Evolutionary conservation across 75 land plant genomes (phyloP).

Genomic region (Cryptomeria japonica): DNA sequence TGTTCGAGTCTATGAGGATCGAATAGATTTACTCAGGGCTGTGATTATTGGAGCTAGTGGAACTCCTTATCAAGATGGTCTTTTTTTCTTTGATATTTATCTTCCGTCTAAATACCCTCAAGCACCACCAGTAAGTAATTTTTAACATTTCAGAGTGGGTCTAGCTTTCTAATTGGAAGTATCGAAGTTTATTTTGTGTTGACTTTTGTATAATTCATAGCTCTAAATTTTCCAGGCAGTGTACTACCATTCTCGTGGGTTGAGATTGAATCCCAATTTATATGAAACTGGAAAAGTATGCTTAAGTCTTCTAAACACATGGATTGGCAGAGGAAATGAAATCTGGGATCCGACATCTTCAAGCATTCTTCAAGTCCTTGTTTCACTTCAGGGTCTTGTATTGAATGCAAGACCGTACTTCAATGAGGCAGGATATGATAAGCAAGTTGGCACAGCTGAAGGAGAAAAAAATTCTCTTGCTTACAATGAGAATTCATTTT

Average conservation of each 20-base stretch:
- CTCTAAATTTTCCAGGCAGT: conserved; percentile 43
- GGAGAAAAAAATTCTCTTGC: conserved; percentile 65
- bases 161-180: not conserved
- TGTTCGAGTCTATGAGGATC: conserved; percentile 82
- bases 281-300: conserved; percentile 95
- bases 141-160: not conserved
- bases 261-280: conserved; percentile 92
- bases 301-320: conserved; percentile 88
- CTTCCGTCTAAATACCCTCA: conserved; percentile 78
- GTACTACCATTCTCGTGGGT: conserved; percentile 83
- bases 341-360: conserved; percentile 73
- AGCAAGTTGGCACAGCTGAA: conserved; percentile 32
- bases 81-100: conserved; percentile 81
- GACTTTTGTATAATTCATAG: not conserved
- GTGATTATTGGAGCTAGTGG: conserved; percentile 85
- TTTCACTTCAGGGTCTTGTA: conserved; percentile 92
- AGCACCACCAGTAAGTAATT: conserved; percentile 68
- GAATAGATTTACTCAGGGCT: conserved; percentile 92
- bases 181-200: not conserved
- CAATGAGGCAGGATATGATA: conserved; percentile 88
- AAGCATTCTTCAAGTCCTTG: conserved; percentile 84
- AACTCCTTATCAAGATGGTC: conserved; percentile 96
- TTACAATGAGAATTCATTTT: conserved; percentile 76
- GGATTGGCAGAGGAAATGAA: conserved; percentile 70
- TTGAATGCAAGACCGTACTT: conserved; percentile 88